phyloP scores from a whole-genome alignment of 176 grass and related monocot genomes.

The Musa acuminata region DNA sequence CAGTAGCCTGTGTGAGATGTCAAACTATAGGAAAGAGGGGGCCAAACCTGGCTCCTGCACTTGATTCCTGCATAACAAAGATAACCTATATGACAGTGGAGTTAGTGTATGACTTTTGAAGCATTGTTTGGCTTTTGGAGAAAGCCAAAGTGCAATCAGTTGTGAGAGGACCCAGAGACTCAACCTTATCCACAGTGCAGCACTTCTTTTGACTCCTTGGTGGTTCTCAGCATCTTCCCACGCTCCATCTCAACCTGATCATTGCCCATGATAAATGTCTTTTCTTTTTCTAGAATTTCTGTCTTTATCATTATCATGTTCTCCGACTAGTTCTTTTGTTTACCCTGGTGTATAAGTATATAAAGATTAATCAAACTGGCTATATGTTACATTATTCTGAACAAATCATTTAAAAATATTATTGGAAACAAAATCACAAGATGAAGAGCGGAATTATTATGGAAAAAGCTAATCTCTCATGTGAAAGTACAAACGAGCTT shows the following conservation, averaged over 20 bases:
- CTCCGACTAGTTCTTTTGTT: no score
- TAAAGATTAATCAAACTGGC: no score
- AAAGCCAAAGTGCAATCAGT: constrained; percentile 1
- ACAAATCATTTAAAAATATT: no score
- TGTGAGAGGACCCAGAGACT: neutral
- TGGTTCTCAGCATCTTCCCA: constrained; percentile 2
- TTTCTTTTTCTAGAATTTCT: no score
- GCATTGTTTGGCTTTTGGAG: constrained; percentile 17
- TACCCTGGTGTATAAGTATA: no score
- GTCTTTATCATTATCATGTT: neutral
- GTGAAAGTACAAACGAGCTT: no score
- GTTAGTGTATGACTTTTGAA: neutral
- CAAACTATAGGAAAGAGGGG: neutral
- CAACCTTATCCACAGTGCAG: neutral
- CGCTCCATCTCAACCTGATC: neutral
- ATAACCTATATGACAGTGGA: neutral
- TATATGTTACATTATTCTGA: no score
- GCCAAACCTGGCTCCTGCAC: neutral
- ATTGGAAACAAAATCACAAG: no score
- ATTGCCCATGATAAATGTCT: neutral
- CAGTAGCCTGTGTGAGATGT: neutral
- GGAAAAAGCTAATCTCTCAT: no score
- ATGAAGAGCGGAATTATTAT: no score
- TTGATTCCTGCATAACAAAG: neutral
- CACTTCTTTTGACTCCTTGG: neutral